Percentiles rank a stretch among this genome's conserved stretches.
Conservation (phyloP, 2,329 filamentous ascomycete genomes). For the Aspergillus uvarum region DNA sequence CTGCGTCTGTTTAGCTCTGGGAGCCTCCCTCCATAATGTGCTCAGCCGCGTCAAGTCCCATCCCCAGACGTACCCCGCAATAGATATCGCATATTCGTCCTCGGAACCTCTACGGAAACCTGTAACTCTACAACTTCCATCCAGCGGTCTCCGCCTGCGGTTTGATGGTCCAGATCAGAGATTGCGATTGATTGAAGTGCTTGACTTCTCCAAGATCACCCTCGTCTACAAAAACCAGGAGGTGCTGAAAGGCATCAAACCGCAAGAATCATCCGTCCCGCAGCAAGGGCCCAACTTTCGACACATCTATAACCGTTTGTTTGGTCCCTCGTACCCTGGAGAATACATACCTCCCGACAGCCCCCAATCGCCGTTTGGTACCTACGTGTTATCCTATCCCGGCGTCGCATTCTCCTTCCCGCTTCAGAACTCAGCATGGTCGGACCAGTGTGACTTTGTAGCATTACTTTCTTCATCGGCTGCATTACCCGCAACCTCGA, state of each 20-base stretch:
- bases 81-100: conserved; percentile 81
- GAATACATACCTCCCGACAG: conserved; percentile 73
- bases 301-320: conserved; percentile 88
- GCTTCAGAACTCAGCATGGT: conserved; percentile 71
- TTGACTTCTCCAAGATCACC: conserved; percentile 82
- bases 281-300: conserved; percentile 72
- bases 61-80: conserved; percentile 74
- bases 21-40: conserved; percentile 86
- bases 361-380: conserved; percentile 59
- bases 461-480: conserved; percentile 77
- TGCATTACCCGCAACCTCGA: conserved; percentile 73
- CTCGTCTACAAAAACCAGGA: conserved; percentile 81
- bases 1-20: conserved; percentile 62
- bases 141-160: conserved; percentile 83
- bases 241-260: conserved; percentile 61
- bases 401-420: conserved; percentile 92
- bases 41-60: conserved; percentile 85
- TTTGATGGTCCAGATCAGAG: conserved; percentile 95
- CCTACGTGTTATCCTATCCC: conserved; percentile 90
- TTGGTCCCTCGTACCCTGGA: conserved; percentile 90
- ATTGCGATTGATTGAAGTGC: conserved; percentile 82
- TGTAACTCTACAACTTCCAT: conserved; percentile 71
- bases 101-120: conserved; percentile 71
- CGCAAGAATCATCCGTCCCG: conserved; percentile 31
- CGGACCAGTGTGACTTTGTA: conserved; percentile 74